Conservation (phyloP, 2,329 filamentous ascomycete species). For the Taxawa tesnikishii region DNA sequence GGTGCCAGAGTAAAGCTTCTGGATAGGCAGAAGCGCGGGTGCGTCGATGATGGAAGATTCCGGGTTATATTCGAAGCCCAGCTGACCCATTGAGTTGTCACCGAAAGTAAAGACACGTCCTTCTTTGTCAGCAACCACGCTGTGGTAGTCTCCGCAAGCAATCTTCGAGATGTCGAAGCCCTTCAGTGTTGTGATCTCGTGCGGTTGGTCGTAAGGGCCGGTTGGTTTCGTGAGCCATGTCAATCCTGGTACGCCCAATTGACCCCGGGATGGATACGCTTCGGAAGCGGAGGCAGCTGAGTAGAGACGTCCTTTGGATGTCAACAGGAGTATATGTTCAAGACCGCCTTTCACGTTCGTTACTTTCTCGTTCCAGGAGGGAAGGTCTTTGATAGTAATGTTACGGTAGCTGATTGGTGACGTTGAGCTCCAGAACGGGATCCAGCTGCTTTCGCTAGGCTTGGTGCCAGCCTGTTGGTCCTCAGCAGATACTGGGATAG, state of each 20-base stretch:
- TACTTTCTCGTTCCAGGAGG: conserved; percentile 60
- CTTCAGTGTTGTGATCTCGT: conserved; percentile 62
- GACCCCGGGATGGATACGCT: conserved; percentile 68
- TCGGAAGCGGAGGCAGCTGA: conserved; percentile 72
- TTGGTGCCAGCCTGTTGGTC: conserved; percentile 60
- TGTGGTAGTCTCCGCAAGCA: conserved; percentile 79
- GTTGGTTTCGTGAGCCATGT: conserved; percentile 65
- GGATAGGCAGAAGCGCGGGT: conserved; percentile 58
- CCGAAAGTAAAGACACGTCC: conserved; percentile 80
- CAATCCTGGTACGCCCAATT: conserved; percentile 76
- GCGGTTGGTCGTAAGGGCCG: conserved; percentile 68
- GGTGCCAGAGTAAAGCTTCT: conserved; percentile 59
- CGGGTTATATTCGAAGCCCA: conserved; percentile 63
- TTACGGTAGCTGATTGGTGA: conserved; percentile 58
- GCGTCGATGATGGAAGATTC: conserved; percentile 52
- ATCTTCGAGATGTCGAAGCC: conserved; percentile 62
- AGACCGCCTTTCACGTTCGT: conserved; percentile 63
- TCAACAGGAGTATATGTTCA: conserved; percentile 79
- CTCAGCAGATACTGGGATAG: conserved; percentile 60
- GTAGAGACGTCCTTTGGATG: conserved; percentile 74
- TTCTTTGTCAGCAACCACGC: conserved; percentile 60
- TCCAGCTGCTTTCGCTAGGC: conserved; percentile 53
- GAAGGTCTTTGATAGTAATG: conserved; percentile 53
- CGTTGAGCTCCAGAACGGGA: conserved; percentile 56
- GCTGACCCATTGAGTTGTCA: conserved; percentile 82